Percentiles rank a stretch among this genome's conserved stretches.
phyloP scores from a whole-genome alignment of 257 asterid genomes.

The Fraxinus americana region DNA sequence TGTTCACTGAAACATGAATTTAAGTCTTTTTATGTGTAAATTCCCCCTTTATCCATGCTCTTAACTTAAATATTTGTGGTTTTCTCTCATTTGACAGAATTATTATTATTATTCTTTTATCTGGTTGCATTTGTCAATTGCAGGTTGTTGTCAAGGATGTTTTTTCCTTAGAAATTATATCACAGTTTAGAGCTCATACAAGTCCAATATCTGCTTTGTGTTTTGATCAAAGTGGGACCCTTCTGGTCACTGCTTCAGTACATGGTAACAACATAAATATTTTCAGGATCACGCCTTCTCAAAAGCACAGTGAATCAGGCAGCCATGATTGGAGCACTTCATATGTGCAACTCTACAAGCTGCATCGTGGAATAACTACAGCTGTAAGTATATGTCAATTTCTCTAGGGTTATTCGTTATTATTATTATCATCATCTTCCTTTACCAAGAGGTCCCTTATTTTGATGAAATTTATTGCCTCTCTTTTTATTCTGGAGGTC shows the following conservation, averaged over 20 bases:
- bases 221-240: constrained; percentile 76
- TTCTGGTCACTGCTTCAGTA: constrained; percentile 72
- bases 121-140: constrained; percentile 24
- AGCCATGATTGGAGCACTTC: constrained; percentile 59
- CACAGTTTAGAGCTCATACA: constrained; percentile 75
- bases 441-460: neutral
- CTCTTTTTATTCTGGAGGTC: constrained; percentile 41
- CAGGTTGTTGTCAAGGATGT: constrained; percentile 73
- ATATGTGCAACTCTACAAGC: constrained; percentile 70
- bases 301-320: constrained; percentile 39
- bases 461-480: constrained; percentile 20
- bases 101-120: constrained; percentile 8
- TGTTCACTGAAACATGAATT: neutral
- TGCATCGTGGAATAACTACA: constrained; percentile 69
- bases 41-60: neutral
- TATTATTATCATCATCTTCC: constrained; percentile 14
- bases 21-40: constrained; percentile 1
- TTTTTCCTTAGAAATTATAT: constrained; percentile 55
- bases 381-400: constrained; percentile 57
- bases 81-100: neutral
- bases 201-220: constrained; percentile 77
- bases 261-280: constrained; percentile 69
- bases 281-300: constrained; percentile 59
- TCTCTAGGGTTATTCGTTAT: constrained; percentile 7
- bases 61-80: neutral